These are phyloP conservation scores for Ophioceras dolichostomum DNA, from an alignment of 2,329 filamentous ascomycete genomes.

Conservation along the genomic window DNA sequence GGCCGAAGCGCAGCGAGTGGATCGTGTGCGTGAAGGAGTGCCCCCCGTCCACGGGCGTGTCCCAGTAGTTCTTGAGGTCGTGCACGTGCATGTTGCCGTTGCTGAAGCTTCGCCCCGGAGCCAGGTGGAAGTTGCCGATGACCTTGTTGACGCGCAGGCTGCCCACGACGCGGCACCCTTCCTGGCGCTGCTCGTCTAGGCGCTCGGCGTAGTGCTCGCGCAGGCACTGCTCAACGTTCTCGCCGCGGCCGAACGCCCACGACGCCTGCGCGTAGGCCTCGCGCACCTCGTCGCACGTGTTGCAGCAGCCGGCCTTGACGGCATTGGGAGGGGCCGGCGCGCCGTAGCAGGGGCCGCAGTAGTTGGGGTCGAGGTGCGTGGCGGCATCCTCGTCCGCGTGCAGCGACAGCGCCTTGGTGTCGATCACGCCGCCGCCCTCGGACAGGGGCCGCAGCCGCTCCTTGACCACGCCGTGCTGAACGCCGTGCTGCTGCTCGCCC, in stretches of 20 bases:
- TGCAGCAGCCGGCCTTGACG: conserved; percentile 80
- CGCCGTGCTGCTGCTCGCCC: conserved; percentile 89
- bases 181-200: conserved; percentile 74
- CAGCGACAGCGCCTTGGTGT: conserved; percentile 56
- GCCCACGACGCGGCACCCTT: conserved; percentile 92
- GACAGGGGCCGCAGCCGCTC: conserved; percentile 61
- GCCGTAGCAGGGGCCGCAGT: conserved; percentile 91
- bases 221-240: conserved; percentile 88
- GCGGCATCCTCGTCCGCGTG: conserved; percentile 57
- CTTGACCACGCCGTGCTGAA: conserved; percentile 87
- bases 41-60: conserved; percentile 50
- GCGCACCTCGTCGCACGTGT: conserved; percentile 91
- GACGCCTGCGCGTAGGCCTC: conserved; percentile 82
- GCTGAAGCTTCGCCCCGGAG: conserved; percentile 90
- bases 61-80: conserved; percentile 91
- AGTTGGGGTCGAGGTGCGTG: conserved; percentile 73
- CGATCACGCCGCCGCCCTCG: conserved; percentile 68
- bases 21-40: conserved; percentile 88
- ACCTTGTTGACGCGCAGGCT: conserved; percentile 95
- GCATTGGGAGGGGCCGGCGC: conserved; percentile 60
- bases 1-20: conserved; percentile 85
- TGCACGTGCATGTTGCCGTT: conserved; percentile 96
- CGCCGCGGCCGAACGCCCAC: conserved; percentile 90
- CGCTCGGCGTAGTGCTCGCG: conserved; percentile 88
- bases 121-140: conserved; percentile 96